These are phyloP conservation scores for Sclerotinia glacialis DNA, from an alignment of 2,329 filamentous ascomycete species.

Conservation along the genomic window DNA sequence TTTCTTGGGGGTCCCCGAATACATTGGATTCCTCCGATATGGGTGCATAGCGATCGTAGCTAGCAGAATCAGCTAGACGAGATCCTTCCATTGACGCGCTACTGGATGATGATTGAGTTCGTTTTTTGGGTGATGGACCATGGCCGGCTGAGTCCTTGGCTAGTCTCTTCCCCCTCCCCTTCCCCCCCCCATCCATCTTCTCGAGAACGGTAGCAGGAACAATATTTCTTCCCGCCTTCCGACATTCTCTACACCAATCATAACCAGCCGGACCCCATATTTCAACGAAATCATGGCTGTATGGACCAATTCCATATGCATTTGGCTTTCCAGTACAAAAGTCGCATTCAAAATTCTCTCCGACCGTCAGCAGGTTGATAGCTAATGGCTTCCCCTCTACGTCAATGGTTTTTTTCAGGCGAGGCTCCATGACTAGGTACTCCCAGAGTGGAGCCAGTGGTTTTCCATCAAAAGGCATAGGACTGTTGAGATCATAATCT, in stretches of 20 bases:
- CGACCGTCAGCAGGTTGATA: not conserved
- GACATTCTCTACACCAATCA: not conserved
- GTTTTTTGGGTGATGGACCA: not conserved
- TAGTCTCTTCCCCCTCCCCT: not conserved
- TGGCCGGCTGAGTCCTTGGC: not conserved
- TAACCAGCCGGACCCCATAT: not conserved
- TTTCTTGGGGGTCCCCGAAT: not conserved
- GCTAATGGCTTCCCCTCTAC: not conserved
- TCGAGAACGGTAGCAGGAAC: not conserved
- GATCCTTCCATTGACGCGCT: not conserved
- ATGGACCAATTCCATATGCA: not conserved
- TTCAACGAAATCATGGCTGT: not conserved
- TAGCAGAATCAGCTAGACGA: not conserved
- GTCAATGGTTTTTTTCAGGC: not conserved
- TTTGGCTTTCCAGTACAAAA: not conserved
- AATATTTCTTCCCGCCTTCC: not conserved
- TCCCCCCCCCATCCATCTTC: not conserved
- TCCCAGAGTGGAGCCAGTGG: not conserved
- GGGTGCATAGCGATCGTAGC: conserved; percentile 4
- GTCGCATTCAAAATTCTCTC: not conserved
- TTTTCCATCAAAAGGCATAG: conserved; percentile 4
- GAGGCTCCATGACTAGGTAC: not conserved
- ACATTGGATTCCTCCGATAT: not conserved
- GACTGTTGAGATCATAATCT: not conserved
- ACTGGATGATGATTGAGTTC: not conserved